These are phyloP conservation scores for Jaapia argillacea DNA, from an alignment of 768 basidiomycete genomes.

Conservation along the genomic window DNA sequence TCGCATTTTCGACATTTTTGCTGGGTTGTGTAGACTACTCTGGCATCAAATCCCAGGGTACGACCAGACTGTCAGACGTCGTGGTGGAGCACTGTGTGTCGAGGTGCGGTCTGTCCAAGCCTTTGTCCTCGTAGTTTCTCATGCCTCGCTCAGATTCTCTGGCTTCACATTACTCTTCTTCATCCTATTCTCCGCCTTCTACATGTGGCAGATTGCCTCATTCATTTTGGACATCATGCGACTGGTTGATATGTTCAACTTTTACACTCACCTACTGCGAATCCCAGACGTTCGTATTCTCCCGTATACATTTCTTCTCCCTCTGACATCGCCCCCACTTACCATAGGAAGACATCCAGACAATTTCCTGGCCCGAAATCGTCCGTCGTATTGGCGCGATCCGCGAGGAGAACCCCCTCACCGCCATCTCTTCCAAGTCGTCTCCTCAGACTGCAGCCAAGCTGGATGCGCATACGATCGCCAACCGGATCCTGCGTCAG, in stretches of 20 bases:
- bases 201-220: conserved; percentile 76
- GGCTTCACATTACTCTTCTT: conserved; percentile 81
- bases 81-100: conserved; percentile 79
- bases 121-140: conserved; percentile 1
- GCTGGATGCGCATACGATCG: conserved; percentile 95
- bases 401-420: conserved; percentile 87
- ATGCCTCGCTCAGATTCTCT: conserved; percentile 48
- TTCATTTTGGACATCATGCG: conserved; percentile 68
- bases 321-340: conserved; percentile 7
- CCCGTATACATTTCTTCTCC: not conserved
- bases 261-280: conserved; percentile 88
- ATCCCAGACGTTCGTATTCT: conserved; percentile 75
- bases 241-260: conserved; percentile 91
- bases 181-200: conserved; percentile 78
- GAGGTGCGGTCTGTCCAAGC: conserved; percentile 38
- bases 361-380: conserved; percentile 93
- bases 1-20: conserved; percentile 95
- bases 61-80: conserved; percentile 67
- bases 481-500: conserved; percentile 94
- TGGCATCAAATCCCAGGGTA: conserved; percentile 55
- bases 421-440: conserved; percentile 64
- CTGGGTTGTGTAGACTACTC: conserved; percentile 93
- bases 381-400: conserved; percentile 86
- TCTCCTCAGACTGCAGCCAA: conserved; percentile 58
- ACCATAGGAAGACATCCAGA: conserved; percentile 87